These are phyloP conservation scores for Pulchroboletus neoregius DNA, from an alignment of 1,284 basidiomycete genomes.

Conservation along the genomic window DNA sequence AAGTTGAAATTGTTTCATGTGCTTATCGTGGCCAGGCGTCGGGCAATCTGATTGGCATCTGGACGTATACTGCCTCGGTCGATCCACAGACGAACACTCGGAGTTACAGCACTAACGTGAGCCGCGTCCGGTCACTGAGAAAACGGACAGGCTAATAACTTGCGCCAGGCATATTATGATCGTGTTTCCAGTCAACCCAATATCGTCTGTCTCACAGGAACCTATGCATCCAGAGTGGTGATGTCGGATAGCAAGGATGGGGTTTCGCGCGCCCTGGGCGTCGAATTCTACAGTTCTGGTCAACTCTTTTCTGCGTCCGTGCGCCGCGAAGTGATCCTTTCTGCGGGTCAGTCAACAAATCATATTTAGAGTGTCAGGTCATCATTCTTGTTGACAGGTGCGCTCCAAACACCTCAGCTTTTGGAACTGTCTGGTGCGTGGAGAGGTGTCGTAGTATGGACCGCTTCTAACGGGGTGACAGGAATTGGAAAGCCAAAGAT, in stretches of 20 bases:
- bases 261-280: constrained; percentile 6
- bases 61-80: constrained; percentile 18
- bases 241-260: constrained; percentile 7
- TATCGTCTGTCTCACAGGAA: constrained; percentile 19
- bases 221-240: constrained; percentile 13
- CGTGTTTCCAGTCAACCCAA: constrained; percentile 18
- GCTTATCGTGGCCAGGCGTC: constrained; percentile 10
- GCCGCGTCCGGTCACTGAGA: not conserved
- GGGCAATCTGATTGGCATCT: constrained; percentile 17
- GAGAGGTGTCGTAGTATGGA: no score
- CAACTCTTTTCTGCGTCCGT: constrained; percentile 10
- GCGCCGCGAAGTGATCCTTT: constrained; percentile 26
- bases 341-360: constrained; percentile 16
- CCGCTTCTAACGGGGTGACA: not conserved
- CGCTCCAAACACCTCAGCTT: constrained; percentile 29
- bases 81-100: constrained; percentile 16
- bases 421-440: constrained; percentile 33
- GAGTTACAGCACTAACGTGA: constrained; percentile 19
- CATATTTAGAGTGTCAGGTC: not conserved
- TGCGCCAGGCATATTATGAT: constrained; percentile 19
- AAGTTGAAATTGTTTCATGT: not conserved
- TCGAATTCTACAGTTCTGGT: constrained; percentile 16
- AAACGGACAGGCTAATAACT: not conserved
- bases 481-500: constrained; percentile 16
- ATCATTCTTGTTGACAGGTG: constrained; percentile 5